These are phyloP conservation scores for Avena eriantha DNA, from an alignment of 176 grass and related monocot species.

Conservation along the genomic window DNA sequence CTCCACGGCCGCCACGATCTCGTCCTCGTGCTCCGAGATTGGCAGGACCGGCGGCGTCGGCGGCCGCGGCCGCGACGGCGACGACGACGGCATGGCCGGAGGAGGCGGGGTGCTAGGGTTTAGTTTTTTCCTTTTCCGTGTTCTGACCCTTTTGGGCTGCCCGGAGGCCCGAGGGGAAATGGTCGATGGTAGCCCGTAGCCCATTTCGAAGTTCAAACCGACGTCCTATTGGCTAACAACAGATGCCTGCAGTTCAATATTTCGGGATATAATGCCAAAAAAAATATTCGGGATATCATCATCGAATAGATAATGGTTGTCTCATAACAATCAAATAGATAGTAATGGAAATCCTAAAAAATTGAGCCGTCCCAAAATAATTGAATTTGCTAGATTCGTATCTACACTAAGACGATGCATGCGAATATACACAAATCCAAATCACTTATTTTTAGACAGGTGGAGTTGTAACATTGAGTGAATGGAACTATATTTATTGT, in stretches of 20 bases:
- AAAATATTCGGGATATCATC: too few relatives aligned
- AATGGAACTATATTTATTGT: too few relatives aligned
- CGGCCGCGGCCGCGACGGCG: background rate
- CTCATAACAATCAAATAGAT: too few relatives aligned
- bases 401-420: too few relatives aligned
- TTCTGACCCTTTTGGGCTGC: background rate
- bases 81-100: slow-evolving; percentile 42
- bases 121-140: background rate
- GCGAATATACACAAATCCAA: too few relatives aligned
- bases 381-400: too few relatives aligned
- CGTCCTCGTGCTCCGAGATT: slow-evolving; percentile 75
- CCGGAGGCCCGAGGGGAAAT: too few relatives aligned
- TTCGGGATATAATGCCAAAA: background rate
- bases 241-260: background rate
- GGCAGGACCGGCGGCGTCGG: slow-evolving; percentile 56
- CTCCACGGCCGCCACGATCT: slow-evolving; percentile 74
- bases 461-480: too few relatives aligned
- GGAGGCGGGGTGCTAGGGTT: slow-evolving; percentile 31
- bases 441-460: too few relatives aligned
- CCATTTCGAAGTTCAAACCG: background rate
- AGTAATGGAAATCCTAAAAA: too few relatives aligned
- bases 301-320: too few relatives aligned
- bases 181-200: background rate
- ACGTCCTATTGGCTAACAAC: background rate
- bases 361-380: too few relatives aligned